Conservation (phyloP, 148 eudicot species). For the Silene conica region DNA sequence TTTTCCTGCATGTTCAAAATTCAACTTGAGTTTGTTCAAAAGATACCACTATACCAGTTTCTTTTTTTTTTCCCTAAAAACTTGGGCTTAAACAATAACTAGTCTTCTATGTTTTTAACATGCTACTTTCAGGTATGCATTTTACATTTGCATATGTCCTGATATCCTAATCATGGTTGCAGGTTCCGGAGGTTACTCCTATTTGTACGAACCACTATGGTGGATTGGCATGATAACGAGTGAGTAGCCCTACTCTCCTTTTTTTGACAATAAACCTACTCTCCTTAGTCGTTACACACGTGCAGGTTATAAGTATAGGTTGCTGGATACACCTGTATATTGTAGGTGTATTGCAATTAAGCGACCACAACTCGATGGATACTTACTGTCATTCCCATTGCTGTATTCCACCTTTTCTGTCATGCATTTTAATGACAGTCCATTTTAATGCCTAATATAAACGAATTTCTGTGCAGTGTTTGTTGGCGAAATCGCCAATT, state of each 20-base stretch:
- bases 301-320: neutral
- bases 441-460: neutral
- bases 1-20: no score
- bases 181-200: slow-evolving; percentile 74
- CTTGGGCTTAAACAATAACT: no score
- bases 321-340: neutral
- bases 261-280: no score
- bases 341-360: neutral
- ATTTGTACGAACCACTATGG: slow-evolving; percentile 66
- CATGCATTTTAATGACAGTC: neutral
- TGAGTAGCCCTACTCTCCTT: slow-evolving; percentile 26
- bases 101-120: neutral
- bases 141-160: neutral
- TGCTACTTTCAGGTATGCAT: no score
- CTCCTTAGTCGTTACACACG: neutral
- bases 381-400: neutral
- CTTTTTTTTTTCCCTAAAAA: no score
- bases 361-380: neutral
- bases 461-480: slow-evolving; percentile 2
- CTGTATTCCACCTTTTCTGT: neutral
- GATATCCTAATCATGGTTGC: slow-evolving; percentile 17
- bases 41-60: no score
- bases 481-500: neutral
- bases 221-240: slow-evolving; percentile 81
- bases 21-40: no score